Evolutionary conservation across 2,329 filamentous ascomycete species (phyloP), one percentile per base, ranked within the genome.

Genomic region (Aspergillus ibericus): DNA sequence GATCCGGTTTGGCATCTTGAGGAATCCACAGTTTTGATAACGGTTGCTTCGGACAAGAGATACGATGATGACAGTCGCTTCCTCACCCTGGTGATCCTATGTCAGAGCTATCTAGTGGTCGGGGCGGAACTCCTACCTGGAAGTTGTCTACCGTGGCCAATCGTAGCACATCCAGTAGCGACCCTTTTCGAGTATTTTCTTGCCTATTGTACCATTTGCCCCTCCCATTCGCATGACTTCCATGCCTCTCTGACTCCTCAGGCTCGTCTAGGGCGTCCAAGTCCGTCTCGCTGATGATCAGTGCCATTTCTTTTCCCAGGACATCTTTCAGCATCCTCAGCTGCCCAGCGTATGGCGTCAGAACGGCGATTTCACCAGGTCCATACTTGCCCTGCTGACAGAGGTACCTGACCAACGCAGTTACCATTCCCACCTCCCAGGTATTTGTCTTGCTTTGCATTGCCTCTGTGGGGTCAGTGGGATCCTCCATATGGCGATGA

Each of bases 401-500:
- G 27, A 70, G 54, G 63, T 70, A 61, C 1, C 53, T 53, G 2
- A 69, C 61, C 15, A 70, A 47, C 27, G 66, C 59, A 15, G 55
- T 60, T 3, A 59, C 56, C 58, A 70, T 67, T 1, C 65, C 54
- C 7, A 60, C 63, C 46, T 70, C 66, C 60, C 56, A 66, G 2
- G 50, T 32, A 20, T 67, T 67, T 3, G 53, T 60, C 35, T 66
- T 58, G 18, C 59, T 62, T 12, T 63, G 58, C 15, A 61, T 55
- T 12, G 47, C 46, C 9, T 44, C 57, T 3, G 49, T 56, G 1
- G 56, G 35, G 27, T 63, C 60, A 27, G 29, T 50, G 1, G 44
- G 46, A 25, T 66, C 62, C 54, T 66, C 63, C 4, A 29, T 5
- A 10, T 42, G 32, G 6, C 3, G 40, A 59, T 67, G 62, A 10